These are phyloP conservation scores for Neurospora sp. DNA, from an alignment of 495 filamentous ascomycete species.

Conservation along the genomic window DNA sequence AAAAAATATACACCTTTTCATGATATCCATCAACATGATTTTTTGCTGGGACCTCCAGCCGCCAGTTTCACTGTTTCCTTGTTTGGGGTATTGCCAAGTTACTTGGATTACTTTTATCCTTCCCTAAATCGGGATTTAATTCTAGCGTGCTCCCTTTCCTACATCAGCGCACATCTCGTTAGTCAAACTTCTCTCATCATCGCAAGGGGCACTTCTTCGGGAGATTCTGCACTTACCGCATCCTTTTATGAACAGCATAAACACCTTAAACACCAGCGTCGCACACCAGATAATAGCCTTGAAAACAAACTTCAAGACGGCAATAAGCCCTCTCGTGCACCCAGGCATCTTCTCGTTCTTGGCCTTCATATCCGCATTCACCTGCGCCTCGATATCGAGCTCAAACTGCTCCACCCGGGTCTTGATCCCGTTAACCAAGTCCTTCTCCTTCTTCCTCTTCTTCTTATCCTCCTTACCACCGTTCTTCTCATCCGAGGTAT, in stretches of 20 bases:
- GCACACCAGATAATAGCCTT: constrained; percentile 38
- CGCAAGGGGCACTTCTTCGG: constrained; percentile 16
- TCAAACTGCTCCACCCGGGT: constrained; percentile 42
- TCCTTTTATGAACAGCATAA: constrained; percentile 26
- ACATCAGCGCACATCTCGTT: background rate
- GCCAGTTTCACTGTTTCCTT: background rate
- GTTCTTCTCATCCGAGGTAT: constrained; percentile 10
- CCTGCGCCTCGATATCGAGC: constrained; percentile 47
- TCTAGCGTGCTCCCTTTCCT: background rate
- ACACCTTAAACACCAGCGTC: constrained; percentile 34
- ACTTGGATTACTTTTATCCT: background rate
- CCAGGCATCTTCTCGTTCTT: constrained; percentile 33
- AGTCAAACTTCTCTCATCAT: background rate
- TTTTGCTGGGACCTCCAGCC: background rate
- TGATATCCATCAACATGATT: background rate
- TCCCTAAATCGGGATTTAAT: background rate
- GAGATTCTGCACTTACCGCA: constrained; percentile 30
- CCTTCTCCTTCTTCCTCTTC: constrained; percentile 7
- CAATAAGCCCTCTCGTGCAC: constrained; percentile 26
- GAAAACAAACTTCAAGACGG: constrained; percentile 30
- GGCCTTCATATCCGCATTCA: constrained; percentile 28
- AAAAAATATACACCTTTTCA: constrained; percentile 6
- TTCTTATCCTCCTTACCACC: constrained; percentile 10
- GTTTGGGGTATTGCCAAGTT: background rate
- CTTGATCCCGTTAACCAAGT: constrained; percentile 11